Percentiles rank a stretch among this genome's conserved stretches.
Conservation (phyloP, 495 filamentous ascomycete species). For the Neurospora sp. region DNA sequence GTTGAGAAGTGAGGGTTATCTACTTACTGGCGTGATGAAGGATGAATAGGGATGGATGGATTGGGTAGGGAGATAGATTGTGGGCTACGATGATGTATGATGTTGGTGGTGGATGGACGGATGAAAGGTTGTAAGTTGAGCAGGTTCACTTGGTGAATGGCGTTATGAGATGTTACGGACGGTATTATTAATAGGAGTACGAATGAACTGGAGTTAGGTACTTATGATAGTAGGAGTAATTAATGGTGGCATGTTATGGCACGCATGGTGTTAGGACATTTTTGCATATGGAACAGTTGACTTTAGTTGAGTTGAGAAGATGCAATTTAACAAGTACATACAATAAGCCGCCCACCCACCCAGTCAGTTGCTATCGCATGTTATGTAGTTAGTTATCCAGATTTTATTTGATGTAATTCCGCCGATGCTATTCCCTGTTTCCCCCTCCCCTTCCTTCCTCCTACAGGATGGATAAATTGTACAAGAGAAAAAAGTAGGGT, state of each 20-base stretch:
- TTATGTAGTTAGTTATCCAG: too few species aligned
- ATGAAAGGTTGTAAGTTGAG: neutral
- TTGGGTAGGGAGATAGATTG: neutral
- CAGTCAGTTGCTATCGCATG: too few species aligned
- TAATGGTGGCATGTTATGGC: neutral
- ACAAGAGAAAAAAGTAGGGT: neutral
- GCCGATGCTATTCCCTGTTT: neutral
- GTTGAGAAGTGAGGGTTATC: neutral
- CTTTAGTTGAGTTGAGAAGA: neutral
- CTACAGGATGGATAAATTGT: neutral
- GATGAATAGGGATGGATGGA: neutral
- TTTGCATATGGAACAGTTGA: neutral
- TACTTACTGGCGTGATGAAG: neutral
- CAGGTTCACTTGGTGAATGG: neutral
- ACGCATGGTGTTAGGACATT: neutral
- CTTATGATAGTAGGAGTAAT: neutral
- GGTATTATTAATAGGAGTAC: neutral
- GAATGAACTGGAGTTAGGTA: neutral
- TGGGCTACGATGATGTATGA: neutral
- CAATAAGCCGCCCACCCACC: neutral
- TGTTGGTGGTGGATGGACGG: neutral
- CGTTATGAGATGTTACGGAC: neutral
- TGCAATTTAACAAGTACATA: neutral
- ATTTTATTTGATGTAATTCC: too few species aligned
- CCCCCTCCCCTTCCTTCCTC: neutral